Evolutionary conservation across 2,329 filamentous ascomycete genomes (phyloP).

Genomic region (Fonsecaea pedrosoi): DNA sequence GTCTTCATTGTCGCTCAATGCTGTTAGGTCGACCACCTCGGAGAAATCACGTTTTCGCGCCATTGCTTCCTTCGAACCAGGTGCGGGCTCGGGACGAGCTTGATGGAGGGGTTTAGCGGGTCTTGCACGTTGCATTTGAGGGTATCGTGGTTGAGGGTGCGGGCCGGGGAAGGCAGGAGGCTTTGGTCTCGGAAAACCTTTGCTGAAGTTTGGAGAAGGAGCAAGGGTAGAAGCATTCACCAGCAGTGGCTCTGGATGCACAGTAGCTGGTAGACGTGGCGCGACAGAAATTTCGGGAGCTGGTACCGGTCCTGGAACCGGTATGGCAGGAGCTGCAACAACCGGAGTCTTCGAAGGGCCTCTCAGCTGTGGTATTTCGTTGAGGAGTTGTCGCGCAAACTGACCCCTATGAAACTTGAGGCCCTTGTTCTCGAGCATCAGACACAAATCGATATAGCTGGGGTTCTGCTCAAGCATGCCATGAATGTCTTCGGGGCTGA

Average conservation of each 20-base stretch:
- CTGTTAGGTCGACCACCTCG: slow-evolving; percentile 62
- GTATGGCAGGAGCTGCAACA: slow-evolving; percentile 1
- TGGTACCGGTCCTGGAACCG: not conserved
- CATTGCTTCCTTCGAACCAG: slow-evolving; percentile 59
- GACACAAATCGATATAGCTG: slow-evolving; percentile 63
- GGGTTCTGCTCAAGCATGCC: slow-evolving; percentile 60
- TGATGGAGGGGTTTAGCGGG: not conserved
- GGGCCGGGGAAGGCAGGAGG: not conserved
- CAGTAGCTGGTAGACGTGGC: not conserved
- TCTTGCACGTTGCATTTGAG: slow-evolving; percentile 2
- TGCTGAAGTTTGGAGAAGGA: not conserved
- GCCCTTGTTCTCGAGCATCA: slow-evolving; percentile 58
- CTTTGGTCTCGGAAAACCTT: not conserved
- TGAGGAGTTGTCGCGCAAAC: slow-evolving; percentile 59
- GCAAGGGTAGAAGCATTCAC: not conserved
- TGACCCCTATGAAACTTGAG: slow-evolving; percentile 59
- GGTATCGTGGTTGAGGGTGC: not conserved
- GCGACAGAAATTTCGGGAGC: not conserved
- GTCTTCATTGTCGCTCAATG: slow-evolving; percentile 56
- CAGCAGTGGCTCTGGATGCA: not conserved
- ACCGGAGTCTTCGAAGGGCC: slow-evolving; percentile 8
- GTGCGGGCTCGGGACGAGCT: slow-evolving; percentile 35
- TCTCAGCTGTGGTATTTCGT: slow-evolving; percentile 42
- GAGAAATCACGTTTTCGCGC: slow-evolving; percentile 63
- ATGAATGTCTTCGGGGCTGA: slow-evolving; percentile 52